A percentile compares a stretch with the other conserved stretches of the same genome.
phyloP scores from a whole-genome alignment of 1,284 basidiomycete species.

The Marasmius sp. region DNA sequence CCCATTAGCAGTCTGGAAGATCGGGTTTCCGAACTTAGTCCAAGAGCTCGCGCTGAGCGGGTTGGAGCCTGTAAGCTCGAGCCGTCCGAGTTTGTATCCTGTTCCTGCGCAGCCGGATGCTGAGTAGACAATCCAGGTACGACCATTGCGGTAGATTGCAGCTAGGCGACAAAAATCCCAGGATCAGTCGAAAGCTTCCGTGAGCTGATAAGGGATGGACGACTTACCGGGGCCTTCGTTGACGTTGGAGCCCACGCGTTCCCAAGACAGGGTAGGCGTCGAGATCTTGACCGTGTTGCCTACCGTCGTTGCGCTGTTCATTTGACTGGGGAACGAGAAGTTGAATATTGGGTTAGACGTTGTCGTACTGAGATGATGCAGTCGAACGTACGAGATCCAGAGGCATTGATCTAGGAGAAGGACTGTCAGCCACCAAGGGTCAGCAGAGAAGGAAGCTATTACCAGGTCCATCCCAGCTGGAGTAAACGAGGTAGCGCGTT shows the following conservation, averaged over 20 bases:
- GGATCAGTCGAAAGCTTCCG: not conserved
- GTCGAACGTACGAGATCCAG: conserved; percentile 29
- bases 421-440: not conserved
- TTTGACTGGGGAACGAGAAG: conserved; percentile 20
- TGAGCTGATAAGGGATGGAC: not conserved
- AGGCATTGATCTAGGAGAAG: conserved; percentile 31
- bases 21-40: not conserved
- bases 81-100: not conserved
- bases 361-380: not conserved
- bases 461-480: conserved; percentile 32
- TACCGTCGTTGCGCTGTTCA: conserved; percentile 34
- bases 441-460: conserved; percentile 9
- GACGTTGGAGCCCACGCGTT: conserved; percentile 25
- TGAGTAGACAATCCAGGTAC: not conserved
- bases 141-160: not conserved
- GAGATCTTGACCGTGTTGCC: conserved; percentile 36
- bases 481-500: conserved; percentile 34
- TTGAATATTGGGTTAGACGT: not conserved
- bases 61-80: not conserved
- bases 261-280: conserved; percentile 34
- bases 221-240: not conserved
- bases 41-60: not conserved
- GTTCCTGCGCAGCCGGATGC: not conserved
- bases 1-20: conserved; percentile 19
- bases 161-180: not conserved